A percentile compares a stretch with the other conserved stretches of the same genome.
Evolutionary conservation across 805 yeast species (phyloP).

Genomic region (Wickerhamomyces tratensis): DNA sequence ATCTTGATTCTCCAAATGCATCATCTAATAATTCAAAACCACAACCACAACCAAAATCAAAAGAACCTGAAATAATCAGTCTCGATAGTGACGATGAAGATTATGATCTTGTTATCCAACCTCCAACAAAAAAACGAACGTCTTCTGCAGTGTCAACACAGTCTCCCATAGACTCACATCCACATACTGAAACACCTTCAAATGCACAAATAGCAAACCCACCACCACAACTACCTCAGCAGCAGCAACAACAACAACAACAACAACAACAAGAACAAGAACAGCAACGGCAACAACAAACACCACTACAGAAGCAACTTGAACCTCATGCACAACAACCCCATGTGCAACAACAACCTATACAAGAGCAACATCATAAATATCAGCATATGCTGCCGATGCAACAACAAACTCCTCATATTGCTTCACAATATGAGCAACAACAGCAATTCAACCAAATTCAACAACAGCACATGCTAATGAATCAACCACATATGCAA

Average conservation of each 20-base stretch:
- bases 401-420: too few species aligned
- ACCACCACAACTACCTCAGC: slow-evolving; percentile 3
- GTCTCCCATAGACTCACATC: too few species aligned
- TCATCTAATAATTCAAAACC: slow-evolving; percentile 4
- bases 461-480: too few species aligned
- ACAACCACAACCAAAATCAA: slow-evolving; percentile 7
- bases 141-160: neutral
- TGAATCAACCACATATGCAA: too few species aligned
- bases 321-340: too few species aligned
- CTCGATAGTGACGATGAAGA: slow-evolving; percentile 42
- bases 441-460: too few species aligned
- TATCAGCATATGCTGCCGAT: too few species aligned
- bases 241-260: slow-evolving; percentile 1
- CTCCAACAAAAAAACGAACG: neutral
- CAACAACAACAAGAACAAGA: neutral
- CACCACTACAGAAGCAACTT: neutral
- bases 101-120: slow-evolving; percentile 13
- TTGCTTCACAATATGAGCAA: too few species aligned
- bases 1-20: neutral
- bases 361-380: too few species aligned
- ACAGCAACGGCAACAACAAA: neutral
- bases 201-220: neutral
- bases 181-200: neutral
- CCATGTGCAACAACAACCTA: too few species aligned
- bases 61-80: slow-evolving; percentile 33